Conservation (phyloP, 1,284 basidiomycete genomes). For the Apiotrichum sp. region DNA sequence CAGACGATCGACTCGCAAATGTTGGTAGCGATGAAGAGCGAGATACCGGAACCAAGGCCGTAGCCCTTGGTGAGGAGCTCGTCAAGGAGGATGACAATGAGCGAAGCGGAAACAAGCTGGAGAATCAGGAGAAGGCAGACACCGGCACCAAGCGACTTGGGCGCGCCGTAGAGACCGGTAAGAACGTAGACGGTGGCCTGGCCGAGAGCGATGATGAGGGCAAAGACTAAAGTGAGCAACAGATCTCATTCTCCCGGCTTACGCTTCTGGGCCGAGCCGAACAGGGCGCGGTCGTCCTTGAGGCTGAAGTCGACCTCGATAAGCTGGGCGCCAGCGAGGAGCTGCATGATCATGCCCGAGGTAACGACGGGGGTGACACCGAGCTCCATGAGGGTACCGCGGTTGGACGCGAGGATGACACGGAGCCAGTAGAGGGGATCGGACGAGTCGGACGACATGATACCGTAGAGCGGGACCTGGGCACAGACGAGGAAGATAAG, state of each 20-base stretch:
- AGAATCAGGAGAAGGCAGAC: conserved; percentile 92
- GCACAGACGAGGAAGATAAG: conserved; percentile 97
- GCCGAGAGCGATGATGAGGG: conserved; percentile 91
- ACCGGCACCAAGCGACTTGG: conserved; percentile 87
- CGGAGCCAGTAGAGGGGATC: conserved; percentile 99
- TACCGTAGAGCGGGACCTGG: conserved; percentile 92
- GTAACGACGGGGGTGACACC: conserved; percentile 98
- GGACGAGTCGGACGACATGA: conserved; percentile 95
- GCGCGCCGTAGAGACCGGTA: conserved; percentile 93
- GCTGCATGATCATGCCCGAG: conserved; percentile 99
- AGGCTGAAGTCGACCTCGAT: conserved; percentile 96
- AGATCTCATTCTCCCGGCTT: conserved; percentile 40
- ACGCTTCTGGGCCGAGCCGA: conserved; percentile 96
- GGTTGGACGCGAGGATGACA: conserved; percentile 95
- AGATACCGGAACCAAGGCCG: conserved; percentile 96
- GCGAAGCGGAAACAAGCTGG: conserved; percentile 85
- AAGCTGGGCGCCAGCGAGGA: conserved; percentile 92
- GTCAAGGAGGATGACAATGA: conserved; percentile 97
- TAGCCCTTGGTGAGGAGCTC: conserved; percentile 99
- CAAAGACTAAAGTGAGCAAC: conserved; percentile 63
- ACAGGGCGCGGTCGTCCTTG: conserved; percentile 94
- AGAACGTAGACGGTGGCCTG: conserved; percentile 97
- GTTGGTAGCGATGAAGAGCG: conserved; percentile 98
- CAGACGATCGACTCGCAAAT: conserved; percentile 99
- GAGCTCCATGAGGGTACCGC: conserved; percentile 98